phyloP scores from a whole-genome alignment of 1,284 basidiomycete genomes.

The Phlebopus sp. region DNA sequence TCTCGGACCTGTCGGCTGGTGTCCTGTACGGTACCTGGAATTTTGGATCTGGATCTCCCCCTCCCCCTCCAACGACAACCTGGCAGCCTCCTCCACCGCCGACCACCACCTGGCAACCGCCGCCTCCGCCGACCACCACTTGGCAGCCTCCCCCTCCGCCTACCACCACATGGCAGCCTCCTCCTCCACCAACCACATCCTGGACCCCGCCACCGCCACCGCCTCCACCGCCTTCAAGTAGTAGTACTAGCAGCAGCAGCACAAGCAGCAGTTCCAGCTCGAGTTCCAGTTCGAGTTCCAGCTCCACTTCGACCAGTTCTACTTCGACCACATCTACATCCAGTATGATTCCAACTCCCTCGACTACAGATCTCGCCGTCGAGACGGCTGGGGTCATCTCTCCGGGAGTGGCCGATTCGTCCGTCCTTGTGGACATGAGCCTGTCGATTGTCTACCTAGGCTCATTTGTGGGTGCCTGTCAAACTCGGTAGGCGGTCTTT shows the following conservation, averaged over 20 bases:
- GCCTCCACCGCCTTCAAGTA: too few relatives aligned
- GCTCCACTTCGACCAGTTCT: constrained; percentile 13
- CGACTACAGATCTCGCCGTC: constrained; percentile 11
- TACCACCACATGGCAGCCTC: constrained; percentile 11
- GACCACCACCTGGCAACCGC: constrained; percentile 14
- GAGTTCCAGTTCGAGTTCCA: constrained; percentile 8
- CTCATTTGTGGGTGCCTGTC: constrained; percentile 15
- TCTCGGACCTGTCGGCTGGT: constrained; percentile 36
- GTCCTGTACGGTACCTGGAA: constrained; percentile 44
- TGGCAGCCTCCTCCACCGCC: constrained; percentile 10
- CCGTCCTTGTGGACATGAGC: constrained; percentile 17
- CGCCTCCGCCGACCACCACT: constrained; percentile 20
- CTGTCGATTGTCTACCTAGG: constrained; percentile 21
- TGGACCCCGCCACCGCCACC: constrained; percentile 21
- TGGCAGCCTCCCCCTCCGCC: constrained; percentile 19
- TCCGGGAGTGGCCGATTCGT: constrained; percentile 3
- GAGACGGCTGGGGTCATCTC: constrained; percentile 12
- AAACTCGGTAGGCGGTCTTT: background rate
- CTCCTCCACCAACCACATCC: constrained; percentile 25
- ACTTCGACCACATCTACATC: constrained; percentile 5
- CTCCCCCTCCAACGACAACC: constrained; percentile 27
- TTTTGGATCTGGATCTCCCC: constrained; percentile 28
- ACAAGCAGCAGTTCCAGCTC: constrained; percentile 15
- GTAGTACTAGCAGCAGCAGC: constrained; percentile 1
- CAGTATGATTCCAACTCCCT: constrained; percentile 15